Evolutionary conservation across 176 grass and related monocot genomes (phyloP).

Genomic region (Musa itinerans): DNA sequence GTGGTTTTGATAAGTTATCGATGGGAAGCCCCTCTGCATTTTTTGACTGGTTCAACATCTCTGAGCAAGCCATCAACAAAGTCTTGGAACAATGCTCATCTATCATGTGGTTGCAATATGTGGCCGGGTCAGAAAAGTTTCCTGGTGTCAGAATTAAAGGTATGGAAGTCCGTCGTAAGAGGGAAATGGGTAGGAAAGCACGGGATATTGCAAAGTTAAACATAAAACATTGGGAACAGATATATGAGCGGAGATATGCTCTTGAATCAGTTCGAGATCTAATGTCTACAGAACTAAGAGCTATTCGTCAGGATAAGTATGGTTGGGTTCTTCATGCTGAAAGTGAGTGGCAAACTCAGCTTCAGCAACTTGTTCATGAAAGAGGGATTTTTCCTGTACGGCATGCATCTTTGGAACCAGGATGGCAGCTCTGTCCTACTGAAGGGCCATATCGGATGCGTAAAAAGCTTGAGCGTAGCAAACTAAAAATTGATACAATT

Average conservation of each 20-base stretch:
- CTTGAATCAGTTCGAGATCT: constrained; percentile 81
- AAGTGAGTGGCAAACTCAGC: constrained; percentile 91
- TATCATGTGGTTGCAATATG: constrained; percentile 94
- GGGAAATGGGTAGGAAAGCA: constrained; percentile 85
- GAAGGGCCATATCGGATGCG: constrained; percentile 99
- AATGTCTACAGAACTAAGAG: constrained; percentile 89
- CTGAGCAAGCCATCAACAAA: constrained; percentile 69
- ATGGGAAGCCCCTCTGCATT: constrained; percentile 61
- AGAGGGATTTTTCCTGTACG: constrained; percentile 87
- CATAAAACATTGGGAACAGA: constrained; percentile 70
- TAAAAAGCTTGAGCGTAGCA: constrained; percentile 87
- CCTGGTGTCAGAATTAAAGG: constrained; percentile 99
- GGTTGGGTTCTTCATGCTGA: constrained; percentile 98
- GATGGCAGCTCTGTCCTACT: constrained; percentile 78
- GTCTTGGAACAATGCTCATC: constrained; percentile 79
- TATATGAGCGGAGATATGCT: constrained; percentile 69
- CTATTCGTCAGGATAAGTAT: constrained; percentile 96
- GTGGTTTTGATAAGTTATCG: constrained; percentile 81
- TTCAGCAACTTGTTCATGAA: constrained; percentile 91
- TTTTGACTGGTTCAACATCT: constrained; percentile 83
- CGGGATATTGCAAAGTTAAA: constrained; percentile 65
- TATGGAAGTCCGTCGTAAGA: constrained; percentile 83
- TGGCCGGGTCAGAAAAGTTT: constrained; percentile 85
- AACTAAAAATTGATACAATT: constrained; percentile 91
- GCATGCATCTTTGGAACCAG: constrained; percentile 49